Conservation (phyloP, 495 filamentous ascomycete genomes). For the Talaromyces proteolyticus region DNA sequence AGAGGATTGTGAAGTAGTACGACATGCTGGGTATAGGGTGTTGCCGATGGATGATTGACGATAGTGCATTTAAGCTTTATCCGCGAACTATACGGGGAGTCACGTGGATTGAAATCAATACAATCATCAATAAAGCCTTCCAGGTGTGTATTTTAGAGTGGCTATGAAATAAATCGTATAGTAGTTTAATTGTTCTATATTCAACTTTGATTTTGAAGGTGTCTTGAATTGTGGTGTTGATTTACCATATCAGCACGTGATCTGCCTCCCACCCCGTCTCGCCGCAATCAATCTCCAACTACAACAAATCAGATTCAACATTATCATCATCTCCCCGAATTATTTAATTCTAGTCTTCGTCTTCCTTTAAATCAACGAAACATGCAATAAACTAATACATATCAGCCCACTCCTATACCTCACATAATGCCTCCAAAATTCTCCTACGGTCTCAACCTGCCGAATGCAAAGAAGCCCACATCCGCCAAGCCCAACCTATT, state of each 20-base stretch:
- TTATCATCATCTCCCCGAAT: background rate
- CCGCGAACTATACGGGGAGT: no score
- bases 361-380: background rate
- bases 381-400: conserved; percentile 1
- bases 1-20: conserved; percentile 94
- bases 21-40: no score
- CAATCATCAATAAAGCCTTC: no score
- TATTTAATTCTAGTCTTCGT: background rate
- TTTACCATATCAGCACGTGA: conserved; percentile 7
- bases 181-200: background rate
- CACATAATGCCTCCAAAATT: conserved; percentile 38
- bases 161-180: no score
- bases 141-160: no score
- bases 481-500: conserved; percentile 29
- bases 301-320: background rate
- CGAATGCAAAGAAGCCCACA: conserved; percentile 33
- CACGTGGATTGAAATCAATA: no score
- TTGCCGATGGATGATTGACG: no score
- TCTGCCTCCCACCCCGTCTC: no score
- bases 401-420: no score
- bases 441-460: conserved; percentile 54
- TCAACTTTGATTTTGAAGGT: background rate
- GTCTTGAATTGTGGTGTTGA: background rate
- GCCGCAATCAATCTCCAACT: no score
- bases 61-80: no score